Conservation (phyloP, 768 basidiomycete genomes). For the Boletus edulis region DNA sequence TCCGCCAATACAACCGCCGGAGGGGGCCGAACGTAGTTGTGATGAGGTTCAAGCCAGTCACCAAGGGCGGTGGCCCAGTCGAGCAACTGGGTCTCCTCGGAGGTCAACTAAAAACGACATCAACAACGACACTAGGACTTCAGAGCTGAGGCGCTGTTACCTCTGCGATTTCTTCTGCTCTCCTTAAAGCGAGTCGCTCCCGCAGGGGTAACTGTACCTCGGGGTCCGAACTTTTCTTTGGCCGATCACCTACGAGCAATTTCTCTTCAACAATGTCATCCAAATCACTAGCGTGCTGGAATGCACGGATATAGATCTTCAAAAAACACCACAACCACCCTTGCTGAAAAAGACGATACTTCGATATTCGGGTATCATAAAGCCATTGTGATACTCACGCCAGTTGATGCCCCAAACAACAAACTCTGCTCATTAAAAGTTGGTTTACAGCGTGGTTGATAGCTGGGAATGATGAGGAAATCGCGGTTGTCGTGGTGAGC, state of each 20-base stretch:
- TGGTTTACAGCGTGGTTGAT: constrained; percentile 57
- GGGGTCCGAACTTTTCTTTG: constrained; percentile 56
- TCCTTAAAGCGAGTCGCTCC: constrained; percentile 54
- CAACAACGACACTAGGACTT: neutral
- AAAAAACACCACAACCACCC: constrained; percentile 74
- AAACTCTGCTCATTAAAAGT: constrained; percentile 66
- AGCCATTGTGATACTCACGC: constrained; percentile 42
- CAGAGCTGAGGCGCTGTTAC: constrained; percentile 30
- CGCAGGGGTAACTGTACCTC: constrained; percentile 50
- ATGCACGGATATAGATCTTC: constrained; percentile 72
- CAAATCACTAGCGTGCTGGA: constrained; percentile 77
- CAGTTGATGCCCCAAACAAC: constrained; percentile 60
- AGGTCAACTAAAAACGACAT: constrained; percentile 51
- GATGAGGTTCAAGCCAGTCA: constrained; percentile 77
- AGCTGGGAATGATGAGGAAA: constrained; percentile 71
- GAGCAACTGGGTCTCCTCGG: constrained; percentile 56
- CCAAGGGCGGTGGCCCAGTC: constrained; percentile 61
- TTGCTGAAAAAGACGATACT: constrained; percentile 38
- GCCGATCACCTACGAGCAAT: constrained; percentile 75
- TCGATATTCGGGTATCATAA: neutral
- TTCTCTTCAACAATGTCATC: constrained; percentile 82
- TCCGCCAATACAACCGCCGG: constrained; percentile 70
- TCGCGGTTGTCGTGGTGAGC: constrained; percentile 88
- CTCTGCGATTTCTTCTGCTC: constrained; percentile 53
- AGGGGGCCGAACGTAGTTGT: constrained; percentile 69